These are phyloP conservation scores for Gymnopus androsaceus DNA, from an alignment of 1,284 basidiomycete genomes.

Conservation along the genomic window DNA sequence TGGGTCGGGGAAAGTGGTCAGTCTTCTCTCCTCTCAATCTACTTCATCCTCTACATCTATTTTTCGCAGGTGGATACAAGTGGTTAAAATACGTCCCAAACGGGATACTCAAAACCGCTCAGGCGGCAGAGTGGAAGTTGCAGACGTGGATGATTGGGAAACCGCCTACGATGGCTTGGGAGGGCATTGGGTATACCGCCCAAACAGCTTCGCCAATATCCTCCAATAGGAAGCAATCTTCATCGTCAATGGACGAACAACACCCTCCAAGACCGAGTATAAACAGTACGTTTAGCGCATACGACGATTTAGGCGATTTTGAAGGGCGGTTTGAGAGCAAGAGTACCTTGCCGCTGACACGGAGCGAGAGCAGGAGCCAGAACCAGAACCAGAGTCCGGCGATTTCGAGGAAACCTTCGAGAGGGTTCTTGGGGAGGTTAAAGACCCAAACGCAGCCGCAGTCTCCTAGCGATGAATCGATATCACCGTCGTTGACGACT, in stretches of 20 bases:
- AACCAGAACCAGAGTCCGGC: no score
- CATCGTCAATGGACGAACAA: constrained; percentile 40
- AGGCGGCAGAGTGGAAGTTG: constrained; percentile 95
- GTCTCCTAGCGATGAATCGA: constrained; percentile 41
- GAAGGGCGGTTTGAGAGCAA: constrained; percentile 80
- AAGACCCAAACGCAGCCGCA: constrained; percentile 48
- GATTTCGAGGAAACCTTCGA: constrained; percentile 58
- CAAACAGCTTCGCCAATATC: constrained; percentile 33
- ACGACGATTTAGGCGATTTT: constrained; percentile 82
- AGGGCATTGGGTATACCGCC: constrained; percentile 77
- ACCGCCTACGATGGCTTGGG: constrained; percentile 78
- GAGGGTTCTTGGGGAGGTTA: constrained; percentile 63
- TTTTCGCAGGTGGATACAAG: constrained; percentile 73
- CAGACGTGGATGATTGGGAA: constrained; percentile 97
- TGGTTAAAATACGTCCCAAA: constrained; percentile 98
- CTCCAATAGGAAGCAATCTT: constrained; percentile 22
- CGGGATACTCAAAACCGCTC: constrained; percentile 90
- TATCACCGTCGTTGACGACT: no score
- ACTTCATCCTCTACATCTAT: constrained; percentile 20
- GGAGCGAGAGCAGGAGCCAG: constrained; percentile 37
- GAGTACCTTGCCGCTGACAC: constrained; percentile 61
- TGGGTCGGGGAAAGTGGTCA: constrained; percentile 93
- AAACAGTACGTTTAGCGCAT: constrained; percentile 72
- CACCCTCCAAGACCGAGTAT: constrained; percentile 56
- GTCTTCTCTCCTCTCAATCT: constrained; percentile 28